Conservation (phyloP, 2,329 filamentous ascomycete species). For the Fusarium fujikuroi region DNA sequence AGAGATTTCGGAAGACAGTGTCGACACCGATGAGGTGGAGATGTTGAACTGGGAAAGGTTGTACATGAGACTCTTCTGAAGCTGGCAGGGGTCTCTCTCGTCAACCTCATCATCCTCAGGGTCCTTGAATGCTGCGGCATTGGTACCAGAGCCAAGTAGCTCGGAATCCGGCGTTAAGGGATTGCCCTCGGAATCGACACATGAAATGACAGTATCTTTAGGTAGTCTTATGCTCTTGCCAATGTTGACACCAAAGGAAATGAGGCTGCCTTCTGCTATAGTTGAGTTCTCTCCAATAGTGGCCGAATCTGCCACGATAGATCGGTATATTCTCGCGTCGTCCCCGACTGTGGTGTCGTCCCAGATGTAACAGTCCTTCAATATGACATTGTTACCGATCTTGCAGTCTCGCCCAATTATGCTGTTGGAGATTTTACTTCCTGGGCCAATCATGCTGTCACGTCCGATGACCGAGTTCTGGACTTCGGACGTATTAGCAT, state of each 20-base stretch:
- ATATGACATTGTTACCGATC: constrained; percentile 84
- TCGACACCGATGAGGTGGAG: constrained; percentile 66
- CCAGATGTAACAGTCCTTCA: constrained; percentile 89
- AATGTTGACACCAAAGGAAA: constrained; percentile 83
- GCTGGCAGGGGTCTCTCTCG: constrained; percentile 59
- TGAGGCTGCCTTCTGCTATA: constrained; percentile 76
- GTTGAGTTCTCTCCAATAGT: constrained; percentile 76
- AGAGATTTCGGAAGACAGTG: constrained; percentile 71
- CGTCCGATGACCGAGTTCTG: constrained; percentile 80
- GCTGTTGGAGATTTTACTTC: constrained; percentile 76
- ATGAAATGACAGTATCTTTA: constrained; percentile 49
- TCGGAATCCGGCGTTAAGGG: constrained; percentile 54
- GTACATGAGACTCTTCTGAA: constrained; percentile 68
- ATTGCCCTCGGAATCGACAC: constrained; percentile 51
- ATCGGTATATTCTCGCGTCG: constrained; percentile 73
- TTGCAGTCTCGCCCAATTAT: constrained; percentile 86
- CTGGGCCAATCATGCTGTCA: constrained; percentile 78
- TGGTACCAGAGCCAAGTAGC: constrained; percentile 61
- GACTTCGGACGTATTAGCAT: constrained; percentile 78
- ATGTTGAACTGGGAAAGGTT: constrained; percentile 63
- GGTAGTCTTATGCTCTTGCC: constrained; percentile 66
- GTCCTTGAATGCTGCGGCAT: constrained; percentile 61
- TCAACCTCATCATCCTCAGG: constrained; percentile 62
- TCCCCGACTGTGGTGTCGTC: constrained; percentile 83
- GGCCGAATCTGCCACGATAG: constrained; percentile 80